phyloP scores from a whole-genome alignment of 1,284 basidiomycete genomes.

The Pascua sp. region DNA sequence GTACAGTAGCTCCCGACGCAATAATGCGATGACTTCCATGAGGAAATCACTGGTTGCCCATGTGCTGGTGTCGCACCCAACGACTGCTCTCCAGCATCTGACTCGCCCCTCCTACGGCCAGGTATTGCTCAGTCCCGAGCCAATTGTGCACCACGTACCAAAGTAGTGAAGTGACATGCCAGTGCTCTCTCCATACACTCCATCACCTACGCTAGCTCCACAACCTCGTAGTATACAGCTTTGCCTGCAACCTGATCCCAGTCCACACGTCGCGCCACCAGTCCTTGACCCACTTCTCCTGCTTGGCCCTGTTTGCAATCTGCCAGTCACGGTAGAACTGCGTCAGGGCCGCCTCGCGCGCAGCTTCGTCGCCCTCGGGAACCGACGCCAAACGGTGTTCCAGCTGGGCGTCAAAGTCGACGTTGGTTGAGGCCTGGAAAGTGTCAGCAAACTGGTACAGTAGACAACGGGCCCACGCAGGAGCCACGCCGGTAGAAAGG shows the following conservation, averaged over 20 bases:
- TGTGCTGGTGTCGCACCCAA: too few species aligned
- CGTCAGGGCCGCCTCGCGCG: conserved; percentile 34
- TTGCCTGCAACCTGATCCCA: conserved; percentile 38
- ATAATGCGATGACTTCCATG: too few species aligned
- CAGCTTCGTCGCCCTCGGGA: conserved; percentile 24
- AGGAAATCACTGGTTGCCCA: too few species aligned
- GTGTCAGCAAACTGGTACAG: background rate
- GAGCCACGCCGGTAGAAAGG: too few species aligned
- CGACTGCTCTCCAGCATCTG: too few species aligned
- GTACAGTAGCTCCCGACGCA: too few species aligned
- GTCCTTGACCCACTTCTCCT: conserved; percentile 37
- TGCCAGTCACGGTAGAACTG: conserved; percentile 49
- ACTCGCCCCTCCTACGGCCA: too few species aligned
- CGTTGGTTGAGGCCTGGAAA: conserved; percentile 35
- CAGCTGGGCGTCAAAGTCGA: conserved; percentile 35
- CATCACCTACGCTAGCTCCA: too few species aligned
- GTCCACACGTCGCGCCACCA: conserved; percentile 47
- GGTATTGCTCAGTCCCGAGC: too few species aligned
- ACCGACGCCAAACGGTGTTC: conserved; percentile 32
- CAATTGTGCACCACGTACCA: too few species aligned
- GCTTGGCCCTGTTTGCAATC: conserved; percentile 30
- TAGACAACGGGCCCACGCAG: background rate
- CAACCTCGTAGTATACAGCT: conserved; percentile 19
- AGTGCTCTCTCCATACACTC: too few species aligned
- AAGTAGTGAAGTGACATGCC: too few species aligned